Evolutionary conservation across 169 alveolate species (phyloP).

Genomic region (Eimeria necatrix): DNA sequence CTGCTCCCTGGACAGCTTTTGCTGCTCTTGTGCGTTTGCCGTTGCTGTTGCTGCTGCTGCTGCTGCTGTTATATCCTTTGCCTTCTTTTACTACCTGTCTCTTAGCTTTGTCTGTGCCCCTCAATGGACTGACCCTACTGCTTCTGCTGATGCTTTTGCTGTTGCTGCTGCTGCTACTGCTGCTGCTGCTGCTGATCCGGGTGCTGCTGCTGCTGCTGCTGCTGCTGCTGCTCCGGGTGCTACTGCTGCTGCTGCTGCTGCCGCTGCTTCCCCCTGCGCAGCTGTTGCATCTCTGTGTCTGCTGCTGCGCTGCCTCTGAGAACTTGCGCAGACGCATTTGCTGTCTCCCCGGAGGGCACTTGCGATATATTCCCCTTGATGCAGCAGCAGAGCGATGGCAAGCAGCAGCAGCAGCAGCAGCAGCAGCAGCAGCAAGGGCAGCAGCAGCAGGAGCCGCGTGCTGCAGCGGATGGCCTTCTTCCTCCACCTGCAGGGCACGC

Average conservation of each 20-base stretch:
- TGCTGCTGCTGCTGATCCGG: not conserved
- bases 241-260: too few species aligned
- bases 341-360: not conserved
- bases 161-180: not conserved
- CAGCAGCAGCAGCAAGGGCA: conserved; percentile 7
- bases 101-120: not conserved
- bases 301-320: not conserved
- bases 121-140: not conserved
- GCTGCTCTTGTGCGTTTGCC: not conserved
- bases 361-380: not conserved
- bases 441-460: conserved; percentile 1
- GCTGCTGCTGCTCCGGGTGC: not conserved
- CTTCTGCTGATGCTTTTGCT: too few species aligned
- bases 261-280: not conserved
- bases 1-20: not conserved
- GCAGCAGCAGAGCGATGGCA: not conserved
- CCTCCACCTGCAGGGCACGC: conserved; percentile 1
- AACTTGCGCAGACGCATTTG: not conserved
- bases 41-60: not conserved
- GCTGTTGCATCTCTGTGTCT: not conserved
- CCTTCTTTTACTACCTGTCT: not conserved
- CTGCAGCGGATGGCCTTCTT: not conserved
- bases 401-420: conserved; percentile 21
- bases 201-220: too few species aligned
- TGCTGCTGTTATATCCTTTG: not conserved